phyloP scores from a whole-genome alignment of 78 protist species.

The Diacronema lutheri region DNA sequence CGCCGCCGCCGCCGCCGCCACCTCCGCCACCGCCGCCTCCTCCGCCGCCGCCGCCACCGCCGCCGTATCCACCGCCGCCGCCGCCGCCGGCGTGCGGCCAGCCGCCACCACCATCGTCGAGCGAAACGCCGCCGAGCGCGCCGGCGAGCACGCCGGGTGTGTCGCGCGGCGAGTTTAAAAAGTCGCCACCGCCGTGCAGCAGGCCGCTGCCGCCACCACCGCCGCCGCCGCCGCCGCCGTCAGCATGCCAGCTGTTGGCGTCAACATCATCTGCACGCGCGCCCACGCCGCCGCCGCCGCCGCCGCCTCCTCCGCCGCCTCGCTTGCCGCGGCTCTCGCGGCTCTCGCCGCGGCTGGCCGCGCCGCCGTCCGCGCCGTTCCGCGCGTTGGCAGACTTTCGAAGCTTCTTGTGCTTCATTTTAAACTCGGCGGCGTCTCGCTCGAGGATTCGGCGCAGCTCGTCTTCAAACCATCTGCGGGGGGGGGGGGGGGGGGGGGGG shows the following conservation, averaged over 20 bases:
- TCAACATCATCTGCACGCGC: background rate
- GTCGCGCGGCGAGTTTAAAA: too few species aligned
- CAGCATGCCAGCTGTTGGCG: background rate
- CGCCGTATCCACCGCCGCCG: too few species aligned
- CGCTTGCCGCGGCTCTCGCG: background rate
- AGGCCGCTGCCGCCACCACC: background rate
- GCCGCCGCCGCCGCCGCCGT: background rate
- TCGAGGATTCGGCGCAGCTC: slow-evolving; percentile 10
- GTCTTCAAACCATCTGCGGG: background rate
- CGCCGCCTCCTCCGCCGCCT: background rate
- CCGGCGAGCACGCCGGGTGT: too few species aligned
- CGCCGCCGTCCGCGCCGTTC: background rate
- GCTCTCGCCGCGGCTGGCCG: background rate
- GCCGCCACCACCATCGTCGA: too few species aligned
- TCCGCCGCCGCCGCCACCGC: too few species aligned
- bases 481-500: too few species aligned
- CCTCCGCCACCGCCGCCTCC: too few species aligned
- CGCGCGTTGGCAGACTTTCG: background rate
- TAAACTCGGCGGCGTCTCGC: background rate
- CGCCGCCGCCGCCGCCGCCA: too few species aligned
- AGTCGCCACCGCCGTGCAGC: too few species aligned
- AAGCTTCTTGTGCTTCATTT: background rate
- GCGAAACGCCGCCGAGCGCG: too few species aligned
- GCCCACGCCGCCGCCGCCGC: background rate
- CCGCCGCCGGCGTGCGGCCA: too few species aligned